Evolutionary conservation across 2,329 filamentous ascomycete species (phyloP).

Genomic region (Daldinia sp.): DNA sequence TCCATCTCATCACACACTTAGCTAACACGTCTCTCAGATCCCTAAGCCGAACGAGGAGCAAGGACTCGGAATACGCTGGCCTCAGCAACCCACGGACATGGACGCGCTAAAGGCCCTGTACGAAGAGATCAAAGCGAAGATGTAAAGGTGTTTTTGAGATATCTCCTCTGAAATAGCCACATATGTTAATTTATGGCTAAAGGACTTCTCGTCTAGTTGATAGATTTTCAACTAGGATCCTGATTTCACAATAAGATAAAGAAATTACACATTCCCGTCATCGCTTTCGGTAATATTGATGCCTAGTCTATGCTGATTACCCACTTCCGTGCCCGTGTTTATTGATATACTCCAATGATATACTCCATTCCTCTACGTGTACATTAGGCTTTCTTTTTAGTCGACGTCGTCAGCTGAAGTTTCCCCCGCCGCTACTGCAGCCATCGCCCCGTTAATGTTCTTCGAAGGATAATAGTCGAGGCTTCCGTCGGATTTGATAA

Average conservation of each 20-base stretch:
- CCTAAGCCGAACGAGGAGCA: conserved; percentile 90
- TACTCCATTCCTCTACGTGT: not conserved
- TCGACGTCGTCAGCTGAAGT: conserved; percentile 62
- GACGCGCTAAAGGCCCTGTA: conserved; percentile 81
- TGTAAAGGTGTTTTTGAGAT: conserved; percentile 64
- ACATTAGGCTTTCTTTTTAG: conserved; percentile 42
- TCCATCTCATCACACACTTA: conserved; percentile 1
- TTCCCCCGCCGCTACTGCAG: conserved; percentile 46
- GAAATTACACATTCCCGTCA: conserved; percentile 7
- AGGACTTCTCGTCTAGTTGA: conserved; percentile 5
- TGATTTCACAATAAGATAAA: conserved; percentile 10
- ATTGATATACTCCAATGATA: conserved; percentile 14
- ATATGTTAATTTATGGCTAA: conserved; percentile 1
- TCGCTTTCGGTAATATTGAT: conserved; percentile 25
- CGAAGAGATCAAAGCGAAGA: conserved; percentile 90
- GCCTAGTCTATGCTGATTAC: conserved; percentile 34
- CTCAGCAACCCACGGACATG: conserved; percentile 80
- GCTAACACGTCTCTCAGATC: conserved; percentile 68
- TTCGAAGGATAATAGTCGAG: conserved; percentile 75
- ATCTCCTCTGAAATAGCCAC: not conserved
- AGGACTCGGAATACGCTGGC: conserved; percentile 85
- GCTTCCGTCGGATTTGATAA: conserved; percentile 75
- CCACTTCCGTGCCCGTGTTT: conserved; percentile 2
- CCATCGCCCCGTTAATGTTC: conserved; percentile 38
- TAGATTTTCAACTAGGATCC: not conserved